phyloP scores from a whole-genome alignment of 495 filamentous ascomycete genomes.

The Rostrohypoxylon terebratum region DNA sequence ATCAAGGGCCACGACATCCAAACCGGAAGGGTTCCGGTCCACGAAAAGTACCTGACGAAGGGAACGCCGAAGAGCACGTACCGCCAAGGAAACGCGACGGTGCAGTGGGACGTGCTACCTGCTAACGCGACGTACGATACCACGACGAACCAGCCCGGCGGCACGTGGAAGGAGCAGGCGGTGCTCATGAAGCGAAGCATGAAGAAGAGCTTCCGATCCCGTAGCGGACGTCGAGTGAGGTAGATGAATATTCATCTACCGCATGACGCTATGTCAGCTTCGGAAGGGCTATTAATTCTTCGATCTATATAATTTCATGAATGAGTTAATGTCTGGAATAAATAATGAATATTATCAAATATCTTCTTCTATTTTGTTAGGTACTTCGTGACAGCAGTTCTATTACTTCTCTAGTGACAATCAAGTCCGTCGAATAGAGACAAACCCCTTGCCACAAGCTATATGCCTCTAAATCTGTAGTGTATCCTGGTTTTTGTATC shows the following conservation, averaged over 20 bases:
- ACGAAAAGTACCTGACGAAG: slow-evolving; percentile 57
- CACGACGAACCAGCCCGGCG: slow-evolving; percentile 60
- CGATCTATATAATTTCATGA: slow-evolving; percentile 3
- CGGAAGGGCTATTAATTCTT: background rate
- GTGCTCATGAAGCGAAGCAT: slow-evolving; percentile 45
- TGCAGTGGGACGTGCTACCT: slow-evolving; percentile 63
- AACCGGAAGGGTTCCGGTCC: slow-evolving; percentile 61
- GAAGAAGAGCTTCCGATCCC: slow-evolving; percentile 16
- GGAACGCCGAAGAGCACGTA: slow-evolving; percentile 65
- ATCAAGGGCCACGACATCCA: slow-evolving; percentile 69
- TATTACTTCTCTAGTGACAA: background rate
- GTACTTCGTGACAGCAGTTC: background rate
- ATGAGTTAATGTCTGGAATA: slow-evolving; percentile 8
- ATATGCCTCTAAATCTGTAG: background rate
- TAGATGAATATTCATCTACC: slow-evolving; percentile 7
- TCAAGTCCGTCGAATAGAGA: background rate
- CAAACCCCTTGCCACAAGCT: background rate
- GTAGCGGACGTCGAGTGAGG: slow-evolving; percentile 15
- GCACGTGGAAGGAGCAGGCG: slow-evolving; percentile 40
- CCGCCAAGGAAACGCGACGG: slow-evolving; percentile 67
- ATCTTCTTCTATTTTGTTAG: background rate
- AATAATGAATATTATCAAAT: background rate
- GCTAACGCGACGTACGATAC: slow-evolving; percentile 67
- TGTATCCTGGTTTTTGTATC: background rate
- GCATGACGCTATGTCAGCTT: background rate